A percentile compares a stretch with the other conserved stretches of the same genome.
Conservation (phyloP, 768 basidiomycete species). For the Lactarius evosmus region DNA sequence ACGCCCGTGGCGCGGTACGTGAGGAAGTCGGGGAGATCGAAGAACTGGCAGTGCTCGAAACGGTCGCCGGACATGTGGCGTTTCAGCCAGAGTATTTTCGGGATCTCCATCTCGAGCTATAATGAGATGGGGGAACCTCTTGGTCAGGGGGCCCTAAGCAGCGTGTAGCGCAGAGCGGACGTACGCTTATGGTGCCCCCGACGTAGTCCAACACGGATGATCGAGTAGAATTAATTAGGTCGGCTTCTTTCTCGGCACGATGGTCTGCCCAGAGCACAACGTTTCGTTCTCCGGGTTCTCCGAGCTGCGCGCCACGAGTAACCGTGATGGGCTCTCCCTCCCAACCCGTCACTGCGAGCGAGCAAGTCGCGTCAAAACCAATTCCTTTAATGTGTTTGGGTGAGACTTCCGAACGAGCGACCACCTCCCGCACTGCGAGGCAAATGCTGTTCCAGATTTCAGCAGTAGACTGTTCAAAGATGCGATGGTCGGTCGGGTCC, state of each 20-base stretch:
- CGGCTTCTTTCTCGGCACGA: conserved; percentile 88
- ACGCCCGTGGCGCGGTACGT: conserved; percentile 84
- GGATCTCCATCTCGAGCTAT: conserved; percentile 97
- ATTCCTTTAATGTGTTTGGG: conserved; percentile 74
- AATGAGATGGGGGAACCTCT: neutral
- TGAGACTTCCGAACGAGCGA: conserved; percentile 53
- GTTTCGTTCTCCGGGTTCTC: conserved; percentile 70
- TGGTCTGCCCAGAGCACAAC: conserved; percentile 97
- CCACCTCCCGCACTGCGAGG: conserved; percentile 56
- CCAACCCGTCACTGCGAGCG: conserved; percentile 78
- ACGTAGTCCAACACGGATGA: conserved; percentile 91
- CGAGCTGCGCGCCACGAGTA: conserved; percentile 63
- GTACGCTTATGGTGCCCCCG: conserved; percentile 91
- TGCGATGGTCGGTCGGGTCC: conserved; percentile 77
- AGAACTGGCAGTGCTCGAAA: conserved; percentile 79
- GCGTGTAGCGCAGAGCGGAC: conserved; percentile 20
- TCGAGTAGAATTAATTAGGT: conserved; percentile 80
- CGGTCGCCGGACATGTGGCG: conserved; percentile 69
- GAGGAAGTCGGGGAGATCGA: conserved; percentile 92
- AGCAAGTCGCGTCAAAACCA: conserved; percentile 97
- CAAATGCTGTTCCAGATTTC: conserved; percentile 82
- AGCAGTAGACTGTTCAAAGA: conserved; percentile 93
- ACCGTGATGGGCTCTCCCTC: conserved; percentile 73
- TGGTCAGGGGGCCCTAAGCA: neutral
- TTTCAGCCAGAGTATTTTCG: conserved; percentile 96